Evolutionary conservation across 2,329 filamentous ascomycete species (phyloP).

Genomic region (Monosporascus ibericus): DNA sequence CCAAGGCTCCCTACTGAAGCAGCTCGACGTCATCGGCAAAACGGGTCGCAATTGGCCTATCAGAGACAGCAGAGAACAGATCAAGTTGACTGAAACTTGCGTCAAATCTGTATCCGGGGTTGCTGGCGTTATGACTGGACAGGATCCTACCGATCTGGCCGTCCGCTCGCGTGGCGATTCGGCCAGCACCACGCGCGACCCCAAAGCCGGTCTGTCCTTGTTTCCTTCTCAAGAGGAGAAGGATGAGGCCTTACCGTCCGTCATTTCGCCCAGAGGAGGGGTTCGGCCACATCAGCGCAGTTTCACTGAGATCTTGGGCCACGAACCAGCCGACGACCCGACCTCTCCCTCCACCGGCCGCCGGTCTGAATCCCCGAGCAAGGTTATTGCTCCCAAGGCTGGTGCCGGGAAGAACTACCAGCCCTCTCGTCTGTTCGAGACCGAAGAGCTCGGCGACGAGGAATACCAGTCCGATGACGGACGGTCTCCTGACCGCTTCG

Average conservation of each 20-base stretch:
- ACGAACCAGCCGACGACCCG: slow-evolving; percentile 35
- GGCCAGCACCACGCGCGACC: slow-evolving; percentile 52
- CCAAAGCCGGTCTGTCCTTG: slow-evolving; percentile 66
- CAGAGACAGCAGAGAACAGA: slow-evolving; percentile 77
- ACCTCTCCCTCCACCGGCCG: slow-evolving; percentile 30
- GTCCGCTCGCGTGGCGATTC: slow-evolving; percentile 46
- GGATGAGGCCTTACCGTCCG: slow-evolving; percentile 41
- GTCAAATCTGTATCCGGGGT: slow-evolving; percentile 42
- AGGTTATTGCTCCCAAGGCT: slow-evolving; percentile 41
- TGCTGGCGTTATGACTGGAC: slow-evolving; percentile 16
- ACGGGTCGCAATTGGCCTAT: slow-evolving; percentile 94
- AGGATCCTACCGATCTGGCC: slow-evolving; percentile 30
- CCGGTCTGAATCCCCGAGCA: slow-evolving; percentile 34
- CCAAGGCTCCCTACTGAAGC: slow-evolving; percentile 85
- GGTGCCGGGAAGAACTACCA: slow-evolving; percentile 57
- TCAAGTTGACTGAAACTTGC: slow-evolving; percentile 63
- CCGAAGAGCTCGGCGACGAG: slow-evolving; percentile 41
- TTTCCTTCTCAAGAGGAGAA: slow-evolving; percentile 65
- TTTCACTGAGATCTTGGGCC: slow-evolving; percentile 65
- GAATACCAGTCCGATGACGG: slow-evolving; percentile 36
- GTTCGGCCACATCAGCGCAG: slow-evolving; percentile 59
- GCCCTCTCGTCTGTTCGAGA: slow-evolving; percentile 58
- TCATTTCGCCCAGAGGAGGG: slow-evolving; percentile 57
- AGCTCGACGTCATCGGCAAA: slow-evolving; percentile 88
- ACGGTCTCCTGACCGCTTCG: slow-evolving; percentile 36